These are phyloP conservation scores for Yarrowia keelungensis DNA, from an alignment of 805 yeast genomes.

Conservation along the genomic window DNA sequence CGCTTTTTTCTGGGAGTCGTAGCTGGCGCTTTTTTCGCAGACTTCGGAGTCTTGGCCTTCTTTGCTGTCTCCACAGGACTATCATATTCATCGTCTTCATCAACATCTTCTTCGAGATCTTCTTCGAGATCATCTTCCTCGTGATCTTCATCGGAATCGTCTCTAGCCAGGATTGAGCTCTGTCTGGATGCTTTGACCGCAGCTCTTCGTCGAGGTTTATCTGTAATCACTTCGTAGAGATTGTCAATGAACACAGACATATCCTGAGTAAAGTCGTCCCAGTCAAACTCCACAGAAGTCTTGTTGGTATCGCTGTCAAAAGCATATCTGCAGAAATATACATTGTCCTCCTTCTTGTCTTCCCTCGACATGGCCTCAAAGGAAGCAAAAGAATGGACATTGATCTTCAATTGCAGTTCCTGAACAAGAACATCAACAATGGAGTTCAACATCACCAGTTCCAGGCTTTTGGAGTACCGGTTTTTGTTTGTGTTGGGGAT, in stretches of 20 bases:
- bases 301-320: constrained; percentile 11
- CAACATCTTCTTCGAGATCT: constrained; percentile 9
- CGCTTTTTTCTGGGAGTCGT: constrained; percentile 5
- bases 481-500: constrained; percentile 25
- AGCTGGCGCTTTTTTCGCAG: not conserved
- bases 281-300: constrained; percentile 31
- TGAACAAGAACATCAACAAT: not conserved
- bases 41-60: constrained; percentile 1
- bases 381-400: not conserved
- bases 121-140: not conserved
- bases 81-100: constrained; percentile 32
- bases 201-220: constrained; percentile 22
- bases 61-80: constrained; percentile 11
- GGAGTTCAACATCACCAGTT: constrained; percentile 23
- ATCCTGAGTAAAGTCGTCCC: constrained; percentile 22
- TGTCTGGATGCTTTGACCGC: constrained; percentile 16
- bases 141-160: not conserved
- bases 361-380: constrained; percentile 1
- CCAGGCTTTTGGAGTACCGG: constrained; percentile 22
- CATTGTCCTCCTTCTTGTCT: constrained; percentile 10
- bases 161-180: not conserved
- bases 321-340: constrained; percentile 8
- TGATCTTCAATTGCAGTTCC: not conserved
- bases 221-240: constrained; percentile 19
- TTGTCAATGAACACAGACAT: not conserved